Percentiles rank a stretch among this genome's conserved stretches.
Conservation (phyloP, 2,329 filamentous ascomycete species). For the Aureobasidium sp. region DNA sequence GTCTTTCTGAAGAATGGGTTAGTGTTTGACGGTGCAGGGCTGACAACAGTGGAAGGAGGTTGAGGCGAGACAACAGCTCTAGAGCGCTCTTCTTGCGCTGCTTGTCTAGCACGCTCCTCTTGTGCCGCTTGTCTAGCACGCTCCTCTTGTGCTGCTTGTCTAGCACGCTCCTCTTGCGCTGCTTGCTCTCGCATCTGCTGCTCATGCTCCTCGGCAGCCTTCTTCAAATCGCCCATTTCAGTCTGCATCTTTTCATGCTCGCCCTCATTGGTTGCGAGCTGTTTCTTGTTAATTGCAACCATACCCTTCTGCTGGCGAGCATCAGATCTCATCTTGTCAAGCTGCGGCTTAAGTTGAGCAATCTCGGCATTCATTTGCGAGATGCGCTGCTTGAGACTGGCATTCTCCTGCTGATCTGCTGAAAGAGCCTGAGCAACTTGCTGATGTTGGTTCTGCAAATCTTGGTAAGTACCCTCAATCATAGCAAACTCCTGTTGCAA, state of each 20-base stretch:
- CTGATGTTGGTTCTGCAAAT: constrained; percentile 74
- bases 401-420: constrained; percentile 83
- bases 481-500: constrained; percentile 75
- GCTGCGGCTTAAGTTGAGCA: constrained; percentile 72
- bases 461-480: constrained; percentile 71
- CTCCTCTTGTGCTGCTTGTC: constrained; percentile 28
- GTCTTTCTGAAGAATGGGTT: constrained; percentile 86
- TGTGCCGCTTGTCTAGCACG: constrained; percentile 28
- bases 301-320: constrained; percentile 92
- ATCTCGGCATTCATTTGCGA: constrained; percentile 74
- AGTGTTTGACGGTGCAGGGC: constrained; percentile 62
- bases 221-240: constrained; percentile 63
- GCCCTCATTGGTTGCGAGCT: constrained; percentile 78
- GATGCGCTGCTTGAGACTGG: constrained; percentile 78
- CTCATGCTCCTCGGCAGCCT: constrained; percentile 38
- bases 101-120: constrained; percentile 21
- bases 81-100: constrained; percentile 26
- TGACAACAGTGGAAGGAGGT: constrained; percentile 47
- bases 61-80: constrained; percentile 24
- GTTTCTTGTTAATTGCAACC: constrained; percentile 98
- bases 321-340: constrained; percentile 89
- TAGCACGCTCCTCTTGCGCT: constrained; percentile 21
- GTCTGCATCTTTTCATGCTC: constrained; percentile 81
- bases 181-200: constrained; percentile 21
- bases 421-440: constrained; percentile 67